Percentiles rank a stretch among this genome's conserved stretches.
These are phyloP conservation scores for Erucastrum elatum DNA, from an alignment of 345 rosid genomes.

Conservation along the genomic window DNA sequence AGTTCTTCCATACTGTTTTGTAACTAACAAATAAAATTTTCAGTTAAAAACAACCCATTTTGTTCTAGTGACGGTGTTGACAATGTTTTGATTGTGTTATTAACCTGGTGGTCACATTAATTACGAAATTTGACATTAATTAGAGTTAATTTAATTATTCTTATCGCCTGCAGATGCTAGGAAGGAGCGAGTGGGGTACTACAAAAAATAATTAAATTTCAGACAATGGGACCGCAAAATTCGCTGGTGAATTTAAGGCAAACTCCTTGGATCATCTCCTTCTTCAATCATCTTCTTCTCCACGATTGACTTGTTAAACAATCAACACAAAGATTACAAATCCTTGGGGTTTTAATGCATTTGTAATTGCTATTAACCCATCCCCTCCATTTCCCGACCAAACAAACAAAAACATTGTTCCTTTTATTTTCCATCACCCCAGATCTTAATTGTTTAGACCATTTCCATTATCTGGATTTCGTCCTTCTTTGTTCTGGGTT, in stretches of 20 bases:
- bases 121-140: not conserved
- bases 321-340: not conserved
- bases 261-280: conserved; percentile 27
- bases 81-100: not conserved
- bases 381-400: not conserved
- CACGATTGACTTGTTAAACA: not conserved
- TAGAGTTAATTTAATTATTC: not conserved
- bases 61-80: not conserved
- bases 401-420: not conserved
- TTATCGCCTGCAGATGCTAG: conserved; percentile 2
- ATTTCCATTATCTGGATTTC: conserved; percentile 9
- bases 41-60: conserved; percentile 19
- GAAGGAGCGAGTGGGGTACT: conserved; percentile 22
- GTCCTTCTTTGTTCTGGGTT: conserved; percentile 22
- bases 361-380: not conserved
- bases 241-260: conserved; percentile 24
- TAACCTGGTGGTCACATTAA: not conserved
- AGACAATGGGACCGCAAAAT: conserved; percentile 29
- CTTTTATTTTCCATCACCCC: not conserved
- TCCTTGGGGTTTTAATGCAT: not conserved
- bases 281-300: conserved; percentile 21
- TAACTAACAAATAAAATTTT: conserved; percentile 16
- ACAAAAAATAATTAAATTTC: conserved; percentile 1
- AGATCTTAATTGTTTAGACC: conserved; percentile 16
- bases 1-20: conserved; percentile 15